A percentile compares a stretch with the other conserved stretches of the same genome.
Evolutionary conservation across 2,329 filamentous ascomycete genomes (phyloP).

Genomic region (Ceratocystis diversiconidia): DNA sequence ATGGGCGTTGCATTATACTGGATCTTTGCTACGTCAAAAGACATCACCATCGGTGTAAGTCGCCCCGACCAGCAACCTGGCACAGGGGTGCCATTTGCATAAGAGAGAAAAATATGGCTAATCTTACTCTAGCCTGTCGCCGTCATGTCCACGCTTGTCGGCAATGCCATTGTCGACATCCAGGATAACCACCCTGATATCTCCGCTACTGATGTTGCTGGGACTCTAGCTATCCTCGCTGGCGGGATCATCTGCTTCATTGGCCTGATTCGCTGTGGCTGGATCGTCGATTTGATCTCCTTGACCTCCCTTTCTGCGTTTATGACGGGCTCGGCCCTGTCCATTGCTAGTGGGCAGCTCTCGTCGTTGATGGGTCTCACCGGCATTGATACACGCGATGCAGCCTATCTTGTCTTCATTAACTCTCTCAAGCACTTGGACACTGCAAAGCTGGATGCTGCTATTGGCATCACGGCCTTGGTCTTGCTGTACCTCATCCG

Average conservation of each 20-base stretch:
- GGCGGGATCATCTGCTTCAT: slow-evolving; percentile 66
- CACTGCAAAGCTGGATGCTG: slow-evolving; percentile 58
- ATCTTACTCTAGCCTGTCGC: slow-evolving; percentile 56
- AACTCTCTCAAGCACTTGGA: slow-evolving; percentile 63
- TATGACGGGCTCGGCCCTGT: slow-evolving; percentile 92
- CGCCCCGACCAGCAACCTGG: background rate
- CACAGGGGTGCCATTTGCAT: slow-evolving; percentile 5
- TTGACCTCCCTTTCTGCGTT: slow-evolving; percentile 83
- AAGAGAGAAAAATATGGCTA: background rate
- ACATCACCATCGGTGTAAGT: slow-evolving; percentile 87
- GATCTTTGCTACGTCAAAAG: slow-evolving; percentile 96
- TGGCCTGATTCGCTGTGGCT: slow-evolving; percentile 67
- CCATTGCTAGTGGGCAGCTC: slow-evolving; percentile 72
- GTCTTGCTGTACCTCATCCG: slow-evolving; percentile 65
- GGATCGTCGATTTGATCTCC: slow-evolving; percentile 87
- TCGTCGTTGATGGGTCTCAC: slow-evolving; percentile 67
- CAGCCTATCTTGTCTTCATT: slow-evolving; percentile 73
- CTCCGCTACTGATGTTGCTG: slow-evolving; percentile 54
- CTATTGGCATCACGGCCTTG: slow-evolving; percentile 74
- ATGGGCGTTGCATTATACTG: slow-evolving; percentile 92
- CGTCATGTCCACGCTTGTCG: slow-evolving; percentile 83
- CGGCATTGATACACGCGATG: slow-evolving; percentile 56
- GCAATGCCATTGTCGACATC: slow-evolving; percentile 60
- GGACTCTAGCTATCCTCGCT: slow-evolving; percentile 60
- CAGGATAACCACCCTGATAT: slow-evolving; percentile 41